phyloP scores from a whole-genome alignment of 2,329 filamentous ascomycete species.

The Aureobasidium sp. region DNA sequence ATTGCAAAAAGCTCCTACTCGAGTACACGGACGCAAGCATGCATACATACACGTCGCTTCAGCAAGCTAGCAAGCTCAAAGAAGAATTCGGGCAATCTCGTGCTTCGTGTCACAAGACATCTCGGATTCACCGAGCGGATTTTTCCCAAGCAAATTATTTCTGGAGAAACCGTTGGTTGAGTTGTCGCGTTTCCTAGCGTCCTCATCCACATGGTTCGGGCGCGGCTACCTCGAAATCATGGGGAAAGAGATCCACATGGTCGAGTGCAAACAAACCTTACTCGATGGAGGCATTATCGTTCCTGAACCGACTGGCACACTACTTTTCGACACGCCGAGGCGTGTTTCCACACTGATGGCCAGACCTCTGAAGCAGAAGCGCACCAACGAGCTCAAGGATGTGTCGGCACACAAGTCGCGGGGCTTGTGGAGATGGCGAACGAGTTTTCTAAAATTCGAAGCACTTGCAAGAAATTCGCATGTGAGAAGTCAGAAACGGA shows the following conservation, averaged over 20 bases:
- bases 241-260: constrained; percentile 4
- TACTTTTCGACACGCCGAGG: background rate
- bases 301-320: background rate
- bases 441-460: background rate
- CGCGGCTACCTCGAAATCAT: background rate
- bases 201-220: constrained; percentile 6
- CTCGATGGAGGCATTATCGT: background rate
- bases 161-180: constrained; percentile 6
- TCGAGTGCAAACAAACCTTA: background rate
- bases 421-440: background rate
- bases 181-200: constrained; percentile 1
- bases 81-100: background rate
- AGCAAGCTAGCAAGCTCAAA: background rate
- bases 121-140: background rate
- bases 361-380: background rate
- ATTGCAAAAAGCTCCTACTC: background rate
- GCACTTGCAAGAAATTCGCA: background rate
- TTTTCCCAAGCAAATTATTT: background rate
- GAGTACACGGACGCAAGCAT: no score
- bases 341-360: background rate
- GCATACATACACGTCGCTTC: background rate
- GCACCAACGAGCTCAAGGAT: background rate
- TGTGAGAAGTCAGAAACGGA: background rate
- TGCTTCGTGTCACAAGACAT: background rate
- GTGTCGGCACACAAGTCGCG: background rate